These are phyloP conservation scores for Coniferiporia weirii DNA, from an alignment of 1,284 basidiomycete species.

Conservation along the genomic window DNA sequence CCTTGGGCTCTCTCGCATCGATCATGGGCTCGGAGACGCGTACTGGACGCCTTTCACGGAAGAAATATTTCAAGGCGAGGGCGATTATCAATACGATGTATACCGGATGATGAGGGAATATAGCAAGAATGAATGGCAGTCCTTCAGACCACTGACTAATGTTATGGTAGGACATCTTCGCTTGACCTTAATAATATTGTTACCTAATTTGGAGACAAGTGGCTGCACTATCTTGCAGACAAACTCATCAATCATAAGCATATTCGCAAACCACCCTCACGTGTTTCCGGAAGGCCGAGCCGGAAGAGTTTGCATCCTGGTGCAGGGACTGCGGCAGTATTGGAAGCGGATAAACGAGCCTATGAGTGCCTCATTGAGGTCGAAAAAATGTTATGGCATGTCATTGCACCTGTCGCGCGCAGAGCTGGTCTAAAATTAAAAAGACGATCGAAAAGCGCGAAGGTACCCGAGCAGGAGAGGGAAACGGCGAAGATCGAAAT, in stretches of 20 bases:
- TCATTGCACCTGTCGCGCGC: constrained; percentile 1
- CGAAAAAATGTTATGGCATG: constrained; percentile 25
- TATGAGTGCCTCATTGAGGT: constrained; percentile 30
- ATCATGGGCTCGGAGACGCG: constrained; percentile 39
- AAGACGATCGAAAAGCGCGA: neutral
- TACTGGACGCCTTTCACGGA: constrained; percentile 78
- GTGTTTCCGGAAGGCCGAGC: constrained; percentile 16
- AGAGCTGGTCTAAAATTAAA: constrained; percentile 1
- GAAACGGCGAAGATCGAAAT: neutral
- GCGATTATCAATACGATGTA: constrained; percentile 92
- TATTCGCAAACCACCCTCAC: constrained; percentile 43
- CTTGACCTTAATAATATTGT: neutral
- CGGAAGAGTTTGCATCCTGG: constrained; percentile 24
- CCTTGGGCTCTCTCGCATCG: constrained; percentile 86
- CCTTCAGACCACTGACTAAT: constrained; percentile 78
- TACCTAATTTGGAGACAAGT: constrained; percentile 39
- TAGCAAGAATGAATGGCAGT: constrained; percentile 62
- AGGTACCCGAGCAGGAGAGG: constrained; percentile 2
- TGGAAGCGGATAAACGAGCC: constrained; percentile 29
- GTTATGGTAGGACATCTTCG: constrained; percentile 61
- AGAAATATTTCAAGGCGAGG: constrained; percentile 81
- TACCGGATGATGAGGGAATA: constrained; percentile 82
- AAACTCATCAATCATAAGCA: constrained; percentile 71
- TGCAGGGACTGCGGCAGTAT: constrained; percentile 15
- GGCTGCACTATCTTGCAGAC: constrained; percentile 73